Conservation (phyloP, 306 rosid genomes). For the Leucaena leucocephala region DNA sequence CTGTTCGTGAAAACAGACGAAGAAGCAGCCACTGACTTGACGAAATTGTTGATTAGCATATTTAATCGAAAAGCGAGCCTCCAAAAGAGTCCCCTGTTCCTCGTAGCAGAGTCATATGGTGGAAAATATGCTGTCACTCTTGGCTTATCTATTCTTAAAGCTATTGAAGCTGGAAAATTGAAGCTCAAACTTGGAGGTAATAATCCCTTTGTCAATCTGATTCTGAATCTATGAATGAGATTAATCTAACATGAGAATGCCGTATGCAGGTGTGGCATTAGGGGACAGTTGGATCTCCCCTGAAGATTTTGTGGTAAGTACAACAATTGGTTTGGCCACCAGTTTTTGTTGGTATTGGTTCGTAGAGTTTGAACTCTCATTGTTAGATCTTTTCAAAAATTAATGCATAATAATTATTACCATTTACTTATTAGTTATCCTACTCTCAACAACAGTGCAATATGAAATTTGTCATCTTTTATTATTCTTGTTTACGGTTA, state of each 20-base stretch:
- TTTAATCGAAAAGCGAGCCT: conserved; percentile 59
- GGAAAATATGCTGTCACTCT: conserved; percentile 86
- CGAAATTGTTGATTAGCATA: conserved; percentile 58
- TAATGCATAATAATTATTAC: neutral
- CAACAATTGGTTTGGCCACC: neutral
- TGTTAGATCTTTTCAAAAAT: neutral
- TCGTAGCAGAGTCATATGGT: conserved; percentile 93
- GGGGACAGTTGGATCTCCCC: conserved; percentile 99
- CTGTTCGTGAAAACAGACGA: conserved; percentile 68
- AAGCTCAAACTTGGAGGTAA: conserved; percentile 74
- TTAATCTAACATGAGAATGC: neutral
- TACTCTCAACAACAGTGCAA: neutral
- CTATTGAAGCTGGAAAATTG: conserved; percentile 58
- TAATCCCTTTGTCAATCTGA: neutral
- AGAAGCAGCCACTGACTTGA: conserved; percentile 82
- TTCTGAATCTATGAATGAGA: conserved; percentile 5
- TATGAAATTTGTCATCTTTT: neutral
- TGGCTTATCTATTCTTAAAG: conserved; percentile 61
- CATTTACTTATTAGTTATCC: neutral
- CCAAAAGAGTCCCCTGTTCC: conserved; percentile 73
- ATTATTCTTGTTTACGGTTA: neutral
- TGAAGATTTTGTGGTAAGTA: conserved; percentile 79
- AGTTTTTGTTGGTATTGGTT: neutral
- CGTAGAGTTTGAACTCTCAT: neutral
- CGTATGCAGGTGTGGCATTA: conserved; percentile 74